Percentiles rank a stretch among this genome's conserved stretches.
Evolutionary conservation across 768 basidiomycete species (phyloP).

Genomic region (Epithele typhae): DNA sequence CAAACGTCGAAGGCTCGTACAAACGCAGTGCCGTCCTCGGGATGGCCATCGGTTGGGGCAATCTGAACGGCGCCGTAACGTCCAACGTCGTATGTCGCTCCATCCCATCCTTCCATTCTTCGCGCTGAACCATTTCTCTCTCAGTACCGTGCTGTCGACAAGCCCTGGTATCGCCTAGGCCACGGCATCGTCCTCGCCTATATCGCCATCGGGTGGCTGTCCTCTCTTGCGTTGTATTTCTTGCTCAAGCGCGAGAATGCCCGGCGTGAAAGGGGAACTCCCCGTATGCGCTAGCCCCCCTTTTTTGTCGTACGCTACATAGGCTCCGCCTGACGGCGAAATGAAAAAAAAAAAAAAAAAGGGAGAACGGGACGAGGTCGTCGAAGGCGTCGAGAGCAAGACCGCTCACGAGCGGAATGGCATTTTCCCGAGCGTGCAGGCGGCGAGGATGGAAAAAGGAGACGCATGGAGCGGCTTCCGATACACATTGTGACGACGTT

Average conservation of each 20-base stretch:
- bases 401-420: conserved; percentile 48
- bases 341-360: no score
- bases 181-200: conserved; percentile 69
- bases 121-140: neutral
- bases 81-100: conserved; percentile 55
- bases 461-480: conserved; percentile 77
- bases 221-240: conserved; percentile 43
- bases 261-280: conserved; percentile 56
- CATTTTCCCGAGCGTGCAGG: conserved; percentile 45
- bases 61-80: conserved; percentile 65
- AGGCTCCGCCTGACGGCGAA: no score
- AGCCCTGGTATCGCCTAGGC: conserved; percentile 66
- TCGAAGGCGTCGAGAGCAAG: conserved; percentile 44
- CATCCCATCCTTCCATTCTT: neutral
- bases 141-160: conserved; percentile 61
- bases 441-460: conserved; percentile 57
- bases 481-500: conserved; percentile 55
- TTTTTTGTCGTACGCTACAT: no score
- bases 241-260: conserved; percentile 56
- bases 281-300: no score
- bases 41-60: conserved; percentile 68
- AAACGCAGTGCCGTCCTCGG: conserved; percentile 68
- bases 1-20: conserved; percentile 71
- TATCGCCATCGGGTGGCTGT: conserved; percentile 60
- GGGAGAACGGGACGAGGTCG: conserved; percentile 66